Percentiles rank a stretch among this genome's conserved stretches.
These are phyloP conservation scores for Trebouxia sp. DNA, from an alignment of 139 green algal species.

Conservation along the genomic window DNA sequence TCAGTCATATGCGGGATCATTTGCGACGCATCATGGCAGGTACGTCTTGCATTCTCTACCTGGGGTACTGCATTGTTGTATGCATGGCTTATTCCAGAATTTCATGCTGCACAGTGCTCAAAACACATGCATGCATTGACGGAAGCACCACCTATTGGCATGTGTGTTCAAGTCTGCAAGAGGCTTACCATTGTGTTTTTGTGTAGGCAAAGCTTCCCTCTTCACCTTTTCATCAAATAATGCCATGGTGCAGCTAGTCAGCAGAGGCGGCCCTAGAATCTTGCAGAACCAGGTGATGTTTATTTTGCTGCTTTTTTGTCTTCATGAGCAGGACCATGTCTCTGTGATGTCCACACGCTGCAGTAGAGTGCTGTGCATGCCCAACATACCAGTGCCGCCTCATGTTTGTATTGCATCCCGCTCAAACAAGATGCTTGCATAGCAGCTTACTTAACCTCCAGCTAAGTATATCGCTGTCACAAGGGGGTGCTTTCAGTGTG, in stretches of 20 bases:
- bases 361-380: no score
- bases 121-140: no score
- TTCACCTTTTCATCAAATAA: conserved; percentile 79
- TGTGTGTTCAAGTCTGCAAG: not conserved
- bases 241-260: conserved; percentile 82
- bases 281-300: conserved; percentile 58
- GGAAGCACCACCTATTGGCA: no score
- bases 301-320: not conserved
- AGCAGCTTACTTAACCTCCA: no score
- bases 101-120: not conserved
- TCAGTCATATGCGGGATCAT: conserved; percentile 89
- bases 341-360: no score
- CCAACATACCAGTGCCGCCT: no score
- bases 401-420: no score
- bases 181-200: not conserved
- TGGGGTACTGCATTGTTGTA: not conserved
- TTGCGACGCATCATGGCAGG: conserved; percentile 75
- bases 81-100: not conserved
- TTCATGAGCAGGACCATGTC: no score
- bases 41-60: not conserved
- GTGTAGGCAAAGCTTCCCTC: conserved; percentile 75
- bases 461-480: no score
- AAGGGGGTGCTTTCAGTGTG: no score
- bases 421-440: no score
- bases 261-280: conserved; percentile 68